Evolutionary conservation across 495 filamentous ascomycete genomes (phyloP), one percentile per base, ranked within the genome.

Genomic region (Penicillium pancosmium): DNA sequence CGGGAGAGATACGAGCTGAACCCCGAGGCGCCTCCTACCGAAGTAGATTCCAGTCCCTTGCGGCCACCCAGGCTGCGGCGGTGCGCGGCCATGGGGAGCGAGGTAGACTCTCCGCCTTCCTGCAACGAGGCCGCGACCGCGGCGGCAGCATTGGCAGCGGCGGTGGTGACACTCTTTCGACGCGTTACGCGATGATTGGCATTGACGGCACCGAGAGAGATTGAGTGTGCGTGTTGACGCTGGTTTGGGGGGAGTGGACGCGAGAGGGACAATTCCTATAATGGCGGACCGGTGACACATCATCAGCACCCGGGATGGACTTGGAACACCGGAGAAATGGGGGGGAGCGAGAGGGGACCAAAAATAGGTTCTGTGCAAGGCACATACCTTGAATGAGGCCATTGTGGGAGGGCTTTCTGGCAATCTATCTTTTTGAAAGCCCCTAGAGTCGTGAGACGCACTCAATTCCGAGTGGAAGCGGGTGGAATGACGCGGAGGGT

Each of bases 131-230:
- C 90, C 34, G 89, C 87, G 56, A 90, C 79, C n/a, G 82, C 86
- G 16, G 90, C 90, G 18, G 85, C 88, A 15, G 88, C 85, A 73
- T 91, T 94, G 68, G 85, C 82, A 31, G 84, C 82, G 27, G 84
- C 87, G 52, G 90, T 91, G 62, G 92, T 87, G 75, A 87, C 92
- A 75, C 93, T 97, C 84, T 98, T 98, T 56, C 94, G 84, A 60
- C 94, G 91, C 59, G 90, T 92, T 60, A 98, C 85, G 54, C 94
- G 91, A 72, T 96, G 88, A 70, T 82, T 84, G 65, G 86, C 71
- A 75, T 91, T 93, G 75, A 91, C 82, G 38, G 91, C 85, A 65
- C 91, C 88, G 60, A 91, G 76, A 43, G 91, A 91, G 53, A 91
- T 78, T 15, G 90, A 93, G 70, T 95, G 89, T 16, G 92, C 89